Percentiles rank a stretch among this genome's conserved stretches.
Evolutionary conservation across 2,329 filamentous ascomycete species (phyloP).

Genomic region (Fusarium xyrophilum): DNA sequence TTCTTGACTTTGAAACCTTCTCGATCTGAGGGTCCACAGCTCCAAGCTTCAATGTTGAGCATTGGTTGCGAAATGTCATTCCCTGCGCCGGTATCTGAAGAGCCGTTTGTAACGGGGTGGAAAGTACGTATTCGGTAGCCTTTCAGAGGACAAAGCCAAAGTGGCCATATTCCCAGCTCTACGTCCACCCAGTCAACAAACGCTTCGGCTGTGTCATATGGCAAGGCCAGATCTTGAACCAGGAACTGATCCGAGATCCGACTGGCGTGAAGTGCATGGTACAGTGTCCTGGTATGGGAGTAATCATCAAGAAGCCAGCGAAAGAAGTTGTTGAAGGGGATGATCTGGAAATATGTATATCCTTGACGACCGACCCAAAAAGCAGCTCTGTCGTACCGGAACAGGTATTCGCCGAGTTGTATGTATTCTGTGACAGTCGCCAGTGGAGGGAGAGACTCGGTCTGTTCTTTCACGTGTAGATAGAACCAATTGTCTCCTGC

Average conservation of each 20-base stretch:
- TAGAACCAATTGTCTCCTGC: slow-evolving; percentile 70
- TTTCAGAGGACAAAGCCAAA: slow-evolving; percentile 43
- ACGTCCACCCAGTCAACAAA: slow-evolving; percentile 43
- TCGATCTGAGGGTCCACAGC: slow-evolving; percentile 64
- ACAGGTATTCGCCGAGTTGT: slow-evolving; percentile 58
- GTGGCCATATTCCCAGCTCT: slow-evolving; percentile 39
- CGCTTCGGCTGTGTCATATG: slow-evolving; percentile 53
- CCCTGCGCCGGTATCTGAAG: accelerated
- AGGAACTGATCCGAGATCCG: slow-evolving; percentile 63
- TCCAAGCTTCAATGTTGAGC: slow-evolving; percentile 74
- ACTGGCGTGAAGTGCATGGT: slow-evolving; percentile 66
- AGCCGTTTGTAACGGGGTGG: slow-evolving; percentile 12
- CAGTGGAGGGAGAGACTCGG: neutral
- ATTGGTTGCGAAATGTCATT: slow-evolving; percentile 43
- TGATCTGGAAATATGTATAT: slow-evolving; percentile 57
- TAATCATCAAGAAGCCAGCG: slow-evolving; percentile 66
- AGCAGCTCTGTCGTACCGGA: slow-evolving; percentile 68
- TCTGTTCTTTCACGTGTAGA: slow-evolving; percentile 59
- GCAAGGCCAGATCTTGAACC: slow-evolving; percentile 69
- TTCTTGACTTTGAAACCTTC: slow-evolving; percentile 68
- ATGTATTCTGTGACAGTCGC: slow-evolving; percentile 32
- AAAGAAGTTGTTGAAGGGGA: slow-evolving; percentile 65
- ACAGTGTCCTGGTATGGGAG: slow-evolving; percentile 67
- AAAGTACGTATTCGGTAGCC: slow-evolving; percentile 32
- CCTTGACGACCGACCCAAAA: slow-evolving; percentile 70